Percentiles rank a stretch among this genome's conserved stretches.
These are phyloP conservation scores for Exophiala calicioides DNA, from an alignment of 2,329 filamentous ascomycete species.

Conservation along the genomic window DNA sequence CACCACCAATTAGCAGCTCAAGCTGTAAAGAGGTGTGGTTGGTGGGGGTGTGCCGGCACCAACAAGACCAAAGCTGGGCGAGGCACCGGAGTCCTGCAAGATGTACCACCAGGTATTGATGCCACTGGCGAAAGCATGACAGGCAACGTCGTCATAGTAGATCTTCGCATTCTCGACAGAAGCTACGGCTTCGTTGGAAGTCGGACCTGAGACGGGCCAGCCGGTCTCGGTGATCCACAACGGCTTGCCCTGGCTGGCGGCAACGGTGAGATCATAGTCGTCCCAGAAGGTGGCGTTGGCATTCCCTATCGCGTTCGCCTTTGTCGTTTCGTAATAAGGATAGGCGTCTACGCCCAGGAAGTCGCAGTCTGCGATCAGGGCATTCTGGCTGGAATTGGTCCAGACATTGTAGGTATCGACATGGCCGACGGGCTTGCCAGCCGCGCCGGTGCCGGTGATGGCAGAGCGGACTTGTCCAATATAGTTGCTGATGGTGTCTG, in stretches of 20 bases:
- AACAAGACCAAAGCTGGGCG: constrained; percentile 41
- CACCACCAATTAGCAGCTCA: constrained; percentile 35
- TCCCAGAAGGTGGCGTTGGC: constrained; percentile 68
- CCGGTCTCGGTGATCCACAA: constrained; percentile 67
- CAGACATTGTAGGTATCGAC: constrained; percentile 88
- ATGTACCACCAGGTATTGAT: constrained; percentile 49
- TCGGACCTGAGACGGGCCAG: constrained; percentile 60
- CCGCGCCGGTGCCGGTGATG: constrained; percentile 63
- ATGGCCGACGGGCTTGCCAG: constrained; percentile 68
- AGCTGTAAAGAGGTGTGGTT: constrained; percentile 42
- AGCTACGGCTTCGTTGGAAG: constrained; percentile 57
- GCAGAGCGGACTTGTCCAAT: constrained; percentile 67
- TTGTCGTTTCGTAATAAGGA: constrained; percentile 74
- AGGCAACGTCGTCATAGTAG: constrained; percentile 65
- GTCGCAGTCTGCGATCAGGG: constrained; percentile 69
- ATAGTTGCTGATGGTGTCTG: constrained; percentile 65
- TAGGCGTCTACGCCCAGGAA: constrained; percentile 85
- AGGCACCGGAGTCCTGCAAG: constrained; percentile 37
- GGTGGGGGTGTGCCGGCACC: constrained; percentile 33
- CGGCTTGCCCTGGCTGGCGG: constrained; percentile 59
- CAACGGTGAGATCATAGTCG: constrained; percentile 62
- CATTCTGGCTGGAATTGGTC: constrained; percentile 67
- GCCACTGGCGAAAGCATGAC: constrained; percentile 47
- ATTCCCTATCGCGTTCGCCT: constrained; percentile 55
- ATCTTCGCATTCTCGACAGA: constrained; percentile 60